phyloP scores from a whole-genome alignment of 2,329 filamentous ascomycete genomes.

The Fusarium heterosporum region DNA sequence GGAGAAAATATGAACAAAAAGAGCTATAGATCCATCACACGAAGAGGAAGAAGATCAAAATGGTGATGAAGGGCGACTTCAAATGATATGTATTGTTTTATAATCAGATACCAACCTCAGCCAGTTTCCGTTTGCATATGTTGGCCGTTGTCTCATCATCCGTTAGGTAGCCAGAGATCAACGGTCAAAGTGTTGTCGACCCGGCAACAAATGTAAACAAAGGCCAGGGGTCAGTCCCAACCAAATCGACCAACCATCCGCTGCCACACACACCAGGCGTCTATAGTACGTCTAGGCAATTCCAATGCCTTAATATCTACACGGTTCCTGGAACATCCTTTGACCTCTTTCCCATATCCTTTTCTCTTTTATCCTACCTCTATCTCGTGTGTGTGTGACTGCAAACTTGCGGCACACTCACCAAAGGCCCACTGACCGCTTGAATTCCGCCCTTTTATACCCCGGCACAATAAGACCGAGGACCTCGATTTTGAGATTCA shows the following conservation, averaged over 20 bases:
- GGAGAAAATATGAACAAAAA: slow-evolving; percentile 28
- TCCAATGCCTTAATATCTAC: slow-evolving; percentile 39
- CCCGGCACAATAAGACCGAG: slow-evolving; percentile 47
- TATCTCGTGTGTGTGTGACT: slow-evolving; percentile 35
- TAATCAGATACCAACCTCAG: background rate
- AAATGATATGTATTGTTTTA: background rate
- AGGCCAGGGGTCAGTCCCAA: slow-evolving; percentile 34
- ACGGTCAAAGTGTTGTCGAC: slow-evolving; percentile 44
- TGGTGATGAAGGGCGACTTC: background rate
- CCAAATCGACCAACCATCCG: slow-evolving; percentile 49
- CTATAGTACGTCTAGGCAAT: slow-evolving; percentile 13
- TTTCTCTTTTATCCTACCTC: slow-evolving; percentile 7
- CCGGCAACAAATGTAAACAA: slow-evolving; percentile 54
- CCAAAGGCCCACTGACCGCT: slow-evolving; percentile 15
- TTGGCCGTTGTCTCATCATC: slow-evolving; percentile 33
- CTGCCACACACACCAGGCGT: slow-evolving; percentile 42
- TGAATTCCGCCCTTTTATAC: slow-evolving; percentile 40
- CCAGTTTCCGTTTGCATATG: slow-evolving; percentile 26
- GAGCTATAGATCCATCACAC: background rate
- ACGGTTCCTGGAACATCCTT: slow-evolving; percentile 40
- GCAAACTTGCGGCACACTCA: slow-evolving; percentile 29
- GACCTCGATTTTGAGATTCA: slow-evolving; percentile 62
- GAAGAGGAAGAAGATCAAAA: slow-evolving; percentile 13
- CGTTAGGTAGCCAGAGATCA: slow-evolving; percentile 12
- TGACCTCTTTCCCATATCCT: slow-evolving; percentile 15